Base-by-base conservation (phyloP, 2,329 filamentous ascomycete species). In the Tolypocladium album region DNA sequence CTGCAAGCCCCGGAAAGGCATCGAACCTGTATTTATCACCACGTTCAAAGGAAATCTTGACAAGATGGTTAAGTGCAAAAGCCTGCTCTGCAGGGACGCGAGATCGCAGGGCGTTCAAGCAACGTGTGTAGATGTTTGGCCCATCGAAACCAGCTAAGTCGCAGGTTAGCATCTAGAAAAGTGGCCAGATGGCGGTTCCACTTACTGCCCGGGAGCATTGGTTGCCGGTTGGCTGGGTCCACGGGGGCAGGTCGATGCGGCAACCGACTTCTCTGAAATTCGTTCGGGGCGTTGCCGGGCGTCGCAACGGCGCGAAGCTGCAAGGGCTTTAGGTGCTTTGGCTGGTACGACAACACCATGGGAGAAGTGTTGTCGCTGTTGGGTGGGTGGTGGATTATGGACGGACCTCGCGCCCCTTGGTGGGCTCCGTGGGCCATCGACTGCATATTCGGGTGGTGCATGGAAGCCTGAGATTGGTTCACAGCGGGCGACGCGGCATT, bases 21-120 rank as follows among this genome's bases (percentile, higher is more conserved):
- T 96, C 92, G 65, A 97, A 97, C 62, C 90, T 89, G 75, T 96
- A 97, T 73, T 96, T 96, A 71, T 97, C 94, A 55, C 93, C 93
- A 52, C 92, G 85, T 72, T 97, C 92, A 69, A 88, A 94, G 0
- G 92, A 97, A 36, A 97, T 97, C 71, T 96, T 96, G 61, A 97
- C 92, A 4, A 97, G 77, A 68, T 97, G 93, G 67, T 96, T 91
- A 13, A 97, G 78, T 0, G 92, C 93, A 74, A 95, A 97, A n/a
- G 90, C 87, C 67, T 97, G 89, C 70, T 99, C 93, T 15, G 87
- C 82, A 4, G 83, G 82, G 34, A 96, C 84, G 2, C 85, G 85
- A 17, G 91, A 96, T 63, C 89, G 88, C 34, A 99, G 77, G 5
- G 92, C 88, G 66, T 92, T 87, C 43, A 96, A 82, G 63, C 91